A percentile compares a stretch with the other conserved stretches of the same genome.
Evolutionary conservation across 768 basidiomycete species (phyloP).

Genomic region (Amanita muscaria): DNA sequence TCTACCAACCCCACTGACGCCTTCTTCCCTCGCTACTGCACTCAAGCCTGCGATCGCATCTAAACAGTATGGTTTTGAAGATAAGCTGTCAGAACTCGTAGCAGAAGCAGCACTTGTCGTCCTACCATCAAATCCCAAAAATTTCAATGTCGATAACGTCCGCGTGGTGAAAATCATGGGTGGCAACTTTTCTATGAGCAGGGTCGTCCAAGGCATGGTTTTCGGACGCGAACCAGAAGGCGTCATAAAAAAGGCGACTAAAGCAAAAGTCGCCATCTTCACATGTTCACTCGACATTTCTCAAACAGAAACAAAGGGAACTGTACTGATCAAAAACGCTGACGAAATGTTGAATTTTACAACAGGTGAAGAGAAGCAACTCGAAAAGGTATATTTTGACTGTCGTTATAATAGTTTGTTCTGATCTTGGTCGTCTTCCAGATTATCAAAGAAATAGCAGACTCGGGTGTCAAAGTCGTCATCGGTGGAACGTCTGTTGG

Average conservation of each 20-base stretch:
- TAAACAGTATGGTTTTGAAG: slow-evolving; percentile 95
- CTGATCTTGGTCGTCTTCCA: no score
- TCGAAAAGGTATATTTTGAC: slow-evolving; percentile 60
- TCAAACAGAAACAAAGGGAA: slow-evolving; percentile 98
- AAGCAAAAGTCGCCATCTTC: slow-evolving; percentile 93
- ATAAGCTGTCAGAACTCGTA: slow-evolving; percentile 70
- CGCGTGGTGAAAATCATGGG: slow-evolving; percentile 99
- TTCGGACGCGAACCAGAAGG: slow-evolving; percentile 96
- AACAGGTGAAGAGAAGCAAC: slow-evolving; percentile 89
- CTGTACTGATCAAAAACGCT: slow-evolving; percentile 89
- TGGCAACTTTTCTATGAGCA: slow-evolving; percentile 74
- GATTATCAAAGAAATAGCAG: slow-evolving; percentile 97
- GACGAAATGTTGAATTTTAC: slow-evolving; percentile 98
- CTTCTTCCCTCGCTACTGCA: slow-evolving; percentile 59
- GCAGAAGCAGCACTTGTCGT: slow-evolving; percentile 89
- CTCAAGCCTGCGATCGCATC: slow-evolving; percentile 91
- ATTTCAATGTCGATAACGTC: slow-evolving; percentile 98
- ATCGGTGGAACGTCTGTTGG: slow-evolving; percentile 90
- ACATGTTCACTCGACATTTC: slow-evolving; percentile 88
- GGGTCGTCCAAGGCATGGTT: slow-evolving; percentile 95
- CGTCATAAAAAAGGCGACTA: slow-evolving; percentile 69
- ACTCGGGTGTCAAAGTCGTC: slow-evolving; percentile 89
- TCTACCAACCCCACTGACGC: slow-evolving; percentile 65
- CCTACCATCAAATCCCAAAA: slow-evolving; percentile 81
- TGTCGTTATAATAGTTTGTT: neutral